These are phyloP conservation scores for Pilobolus umbonatus DNA, from an alignment of 192 early-diverging fungal species.

Conservation along the genomic window DNA sequence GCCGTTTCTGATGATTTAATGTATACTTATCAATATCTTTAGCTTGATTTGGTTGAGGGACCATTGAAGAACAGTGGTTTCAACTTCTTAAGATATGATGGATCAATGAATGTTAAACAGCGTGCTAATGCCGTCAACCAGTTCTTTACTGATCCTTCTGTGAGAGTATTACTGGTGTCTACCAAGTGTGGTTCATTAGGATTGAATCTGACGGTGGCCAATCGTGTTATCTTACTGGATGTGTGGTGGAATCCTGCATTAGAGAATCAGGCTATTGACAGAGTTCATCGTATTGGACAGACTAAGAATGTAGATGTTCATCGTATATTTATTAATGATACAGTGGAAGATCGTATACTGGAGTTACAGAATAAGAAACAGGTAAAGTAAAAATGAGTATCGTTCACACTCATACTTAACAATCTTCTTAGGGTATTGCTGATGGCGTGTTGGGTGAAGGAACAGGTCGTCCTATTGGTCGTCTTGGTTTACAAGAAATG, in stretches of 20 bases:
- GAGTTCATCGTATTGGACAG: slow-evolving; percentile 74
- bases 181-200: slow-evolving; percentile 69
- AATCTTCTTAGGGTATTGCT: not conserved
- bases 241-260: slow-evolving; percentile 38
- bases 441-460: slow-evolving; percentile 28
- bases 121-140: slow-evolving; percentile 36
- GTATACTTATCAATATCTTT: not conserved
- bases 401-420: not conserved
- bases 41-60: slow-evolving; percentile 40
- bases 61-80: slow-evolving; percentile 30
- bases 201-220: slow-evolving; percentile 50
- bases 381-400: not conserved
- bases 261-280: slow-evolving; percentile 61
- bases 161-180: slow-evolving; percentile 56
- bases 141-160: slow-evolving; percentile 37
- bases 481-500: slow-evolving; percentile 32
- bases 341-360: slow-evolving; percentile 70
- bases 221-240: slow-evolving; percentile 25
- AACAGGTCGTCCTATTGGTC: not conserved
- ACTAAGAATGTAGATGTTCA: slow-evolving; percentile 54
- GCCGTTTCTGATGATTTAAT: too few relatives aligned
- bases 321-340: slow-evolving; percentile 54
- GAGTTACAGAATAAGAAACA: slow-evolving; percentile 60
- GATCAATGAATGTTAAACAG: slow-evolving; percentile 32
- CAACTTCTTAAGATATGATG: slow-evolving; percentile 40